phyloP scores from a whole-genome alignment of 2,329 filamentous ascomycete species.

The Paecilomyces dactylethromorphus region DNA sequence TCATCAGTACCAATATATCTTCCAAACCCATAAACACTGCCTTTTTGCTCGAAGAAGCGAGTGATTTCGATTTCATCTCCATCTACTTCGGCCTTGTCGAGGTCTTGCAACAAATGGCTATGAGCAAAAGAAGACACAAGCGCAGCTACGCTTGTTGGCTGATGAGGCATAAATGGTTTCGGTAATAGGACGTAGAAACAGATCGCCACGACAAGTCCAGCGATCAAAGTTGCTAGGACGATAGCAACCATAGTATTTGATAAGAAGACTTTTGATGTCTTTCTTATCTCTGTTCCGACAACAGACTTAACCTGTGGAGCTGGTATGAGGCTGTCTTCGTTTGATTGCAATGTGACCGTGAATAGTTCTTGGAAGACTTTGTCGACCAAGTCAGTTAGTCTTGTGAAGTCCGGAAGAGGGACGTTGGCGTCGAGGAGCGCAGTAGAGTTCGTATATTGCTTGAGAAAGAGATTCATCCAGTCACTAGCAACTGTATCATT shows the following conservation, averaged over 20 bases:
- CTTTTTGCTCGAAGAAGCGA: not conserved
- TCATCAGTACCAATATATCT: slow-evolving; percentile 45
- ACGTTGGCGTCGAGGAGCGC: slow-evolving; percentile 28
- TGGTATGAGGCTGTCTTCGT: slow-evolving; percentile 34
- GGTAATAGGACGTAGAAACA: slow-evolving; percentile 39
- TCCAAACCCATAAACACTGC: slow-evolving; percentile 42
- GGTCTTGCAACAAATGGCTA: slow-evolving; percentile 37
- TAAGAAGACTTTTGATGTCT: slow-evolving; percentile 42
- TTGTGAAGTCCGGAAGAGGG: slow-evolving; percentile 24
- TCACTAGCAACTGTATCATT: slow-evolving; percentile 40
- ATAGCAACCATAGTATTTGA: slow-evolving; percentile 42
- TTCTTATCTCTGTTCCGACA: not conserved
- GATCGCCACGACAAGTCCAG: slow-evolving; percentile 40
- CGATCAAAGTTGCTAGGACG: slow-evolving; percentile 34
- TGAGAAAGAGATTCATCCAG: slow-evolving; percentile 45
- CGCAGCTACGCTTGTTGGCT: slow-evolving; percentile 48
- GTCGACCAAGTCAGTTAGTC: slow-evolving; percentile 15
- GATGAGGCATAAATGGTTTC: slow-evolving; percentile 39
- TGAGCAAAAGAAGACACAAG: slow-evolving; percentile 44
- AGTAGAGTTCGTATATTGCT: slow-evolving; percentile 18
- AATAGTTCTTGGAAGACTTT: slow-evolving; percentile 34
- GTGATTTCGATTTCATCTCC: not conserved
- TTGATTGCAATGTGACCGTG: slow-evolving; percentile 38
- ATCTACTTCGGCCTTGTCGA: slow-evolving; percentile 9
- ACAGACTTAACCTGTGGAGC: not conserved